Percentiles rank a stretch among this genome's conserved stretches.
Evolutionary conservation across 2,329 filamentous ascomycete genomes (phyloP).

Genomic region (Xylariales sp.): DNA sequence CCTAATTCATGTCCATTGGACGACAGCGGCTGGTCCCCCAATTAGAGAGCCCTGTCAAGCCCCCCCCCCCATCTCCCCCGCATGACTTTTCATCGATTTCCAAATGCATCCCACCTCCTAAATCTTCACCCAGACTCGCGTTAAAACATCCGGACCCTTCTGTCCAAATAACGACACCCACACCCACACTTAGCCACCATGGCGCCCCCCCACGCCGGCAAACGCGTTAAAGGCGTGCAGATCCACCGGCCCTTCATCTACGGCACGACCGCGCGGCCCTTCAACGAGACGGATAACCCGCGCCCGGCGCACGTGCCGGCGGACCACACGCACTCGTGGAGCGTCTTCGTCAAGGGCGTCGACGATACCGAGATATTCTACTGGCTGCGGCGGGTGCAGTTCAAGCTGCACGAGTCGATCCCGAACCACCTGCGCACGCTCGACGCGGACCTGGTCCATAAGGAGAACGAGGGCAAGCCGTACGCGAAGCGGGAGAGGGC

Average conservation of each 20-base stretch:
- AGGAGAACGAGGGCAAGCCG: conserved; percentile 24
- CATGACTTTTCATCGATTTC: too few relatives aligned
- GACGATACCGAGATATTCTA: conserved; percentile 89
- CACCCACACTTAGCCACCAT: conserved; percentile 31
- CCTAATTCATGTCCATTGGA: not conserved
- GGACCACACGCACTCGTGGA: conserved; percentile 96
- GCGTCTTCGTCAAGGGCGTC: conserved; percentile 86
- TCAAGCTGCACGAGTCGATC: conserved; percentile 97
- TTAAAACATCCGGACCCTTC: too few relatives aligned
- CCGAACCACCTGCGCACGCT: conserved; percentile 78
- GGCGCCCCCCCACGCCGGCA: conserved; percentile 57
- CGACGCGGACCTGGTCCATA: conserved; percentile 29
- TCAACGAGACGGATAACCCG: conserved; percentile 72
- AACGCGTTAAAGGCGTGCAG: conserved; percentile 63
- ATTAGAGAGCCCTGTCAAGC: not conserved
- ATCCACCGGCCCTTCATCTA: conserved; percentile 64
- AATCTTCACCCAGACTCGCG: too few relatives aligned
- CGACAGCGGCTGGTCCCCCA: not conserved
- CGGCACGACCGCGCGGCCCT: conserved; percentile 74
- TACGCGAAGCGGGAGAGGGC: conserved; percentile 46
- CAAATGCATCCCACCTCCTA: too few relatives aligned
- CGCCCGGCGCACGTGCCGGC: conserved; percentile 72
- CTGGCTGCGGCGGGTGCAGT: conserved; percentile 95
- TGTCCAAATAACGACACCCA: too few relatives aligned
- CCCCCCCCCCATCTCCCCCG: not conserved